Base-by-base conservation (phyloP, 257 asterid genomes). In the Solanum etuberosum region DNA sequence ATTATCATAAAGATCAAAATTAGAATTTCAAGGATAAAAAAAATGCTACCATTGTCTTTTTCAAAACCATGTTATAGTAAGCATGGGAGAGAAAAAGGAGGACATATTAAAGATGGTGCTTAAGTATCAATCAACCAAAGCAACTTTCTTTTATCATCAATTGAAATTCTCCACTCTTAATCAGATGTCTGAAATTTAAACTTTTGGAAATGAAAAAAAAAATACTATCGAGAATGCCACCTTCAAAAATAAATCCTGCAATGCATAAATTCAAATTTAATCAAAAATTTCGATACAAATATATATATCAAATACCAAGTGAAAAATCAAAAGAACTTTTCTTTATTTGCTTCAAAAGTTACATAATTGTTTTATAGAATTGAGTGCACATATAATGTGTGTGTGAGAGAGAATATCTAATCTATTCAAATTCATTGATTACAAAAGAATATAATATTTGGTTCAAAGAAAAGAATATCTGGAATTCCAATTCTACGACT, bases 391-490 rank as follows among this genome's bases (percentile, higher is more conserved):
- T 15, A 25, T 65, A 25, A 27, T 25, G 72, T 65, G 23, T 68
- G 57, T 23, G 11, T 5, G 25, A 38, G 9, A 43, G 21, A 38
- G 35, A 88, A 90, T 90, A 91, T 89, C 81, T 88, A 82, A 94
- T 94, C 91, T 93, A 90, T 88, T 80, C 89, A 89, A 90, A 67
- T 85, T 85, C 81, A 84, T 89, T 92, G 16, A 46, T 63, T 76
- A 67, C 31, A 43, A 68, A 32, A 87, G 91, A 90, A 91, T 91
- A 91, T 81, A 88, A 48, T 88, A 89, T 89, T 84, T 87, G 91
- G 80, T 87, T 74, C 84, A 57, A 90, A 91, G 94, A 88, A 89
- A 89, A 90, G 98, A 93, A 95, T 96, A 96, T 96, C 97, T 96
- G 83, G 83, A 84, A 89, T 85, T 88, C 91, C 89, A 92, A 93